Base-by-base conservation (phyloP, 768 basidiomycete species). In the Pulveroboletus sp. region DNA sequence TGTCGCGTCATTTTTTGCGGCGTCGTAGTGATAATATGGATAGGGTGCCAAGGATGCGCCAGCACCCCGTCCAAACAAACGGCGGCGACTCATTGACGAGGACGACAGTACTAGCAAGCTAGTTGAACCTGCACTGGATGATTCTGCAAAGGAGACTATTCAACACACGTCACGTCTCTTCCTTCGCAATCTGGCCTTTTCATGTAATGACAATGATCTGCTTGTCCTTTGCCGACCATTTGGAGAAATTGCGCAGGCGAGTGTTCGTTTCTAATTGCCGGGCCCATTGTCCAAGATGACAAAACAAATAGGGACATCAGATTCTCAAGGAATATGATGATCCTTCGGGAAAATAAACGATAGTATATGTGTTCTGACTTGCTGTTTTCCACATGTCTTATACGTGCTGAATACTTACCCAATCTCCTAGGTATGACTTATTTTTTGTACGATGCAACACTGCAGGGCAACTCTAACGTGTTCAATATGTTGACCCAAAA, bases 121-220 rank as follows among this genome's bases (percentile, higher is more conserved):
- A 6, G 48, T 50, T 9, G 46, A 47, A 17, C 24, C 17, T 49
- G 21, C 5, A 61, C 14, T 32, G 32, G 47, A 69, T 20, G 75
- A 81, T 41, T 55, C 67, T 3, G 55, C 57, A 1, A 69, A 70
- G 51, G 57, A 65, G 23, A 80, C 83, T 1, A 86, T 95, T 44
- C 69, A 85, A 5, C 76, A 78, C 48, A 94, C 93, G 0, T 77
- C 81, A 1, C 81, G 94, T 5, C 72, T 98, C 2, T 98, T 98
- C 62, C 71, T 99, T 6, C 90, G 97, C n/a, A 99, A 98, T 62
- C 69, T 99, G n/a, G 76, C 93, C 0, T 98, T 93, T 60, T 80
- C 85, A 0, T 90, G 88, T 49, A 85, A 86, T 7, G 79, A 87
- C 16, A 66, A 73, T 2, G 93, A 97, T 42, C 69, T 98, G 1